These are phyloP conservation scores for Scheffersomyces stipitis DNA, from an alignment of 805 yeast species.

Conservation along the genomic window DNA sequence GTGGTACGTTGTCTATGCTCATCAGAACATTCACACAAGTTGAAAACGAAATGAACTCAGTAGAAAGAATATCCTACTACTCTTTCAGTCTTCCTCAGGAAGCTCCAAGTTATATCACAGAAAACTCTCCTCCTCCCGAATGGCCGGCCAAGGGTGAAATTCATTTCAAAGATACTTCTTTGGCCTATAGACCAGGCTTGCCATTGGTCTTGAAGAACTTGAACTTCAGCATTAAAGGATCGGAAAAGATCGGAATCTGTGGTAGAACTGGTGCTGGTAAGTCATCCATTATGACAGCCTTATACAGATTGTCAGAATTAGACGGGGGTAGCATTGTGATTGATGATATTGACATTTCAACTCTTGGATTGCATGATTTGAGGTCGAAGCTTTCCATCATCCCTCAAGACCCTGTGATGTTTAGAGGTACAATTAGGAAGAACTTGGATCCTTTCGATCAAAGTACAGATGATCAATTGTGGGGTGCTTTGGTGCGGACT, in stretches of 20 bases:
- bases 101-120: conserved; percentile 23
- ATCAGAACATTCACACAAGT: conserved; percentile 36
- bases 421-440: conserved; percentile 17
- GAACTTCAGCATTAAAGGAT: conserved; percentile 16
- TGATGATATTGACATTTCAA: conserved; percentile 16
- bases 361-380: conserved; percentile 16
- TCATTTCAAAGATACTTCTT: conserved; percentile 15
- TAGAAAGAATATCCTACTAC: conserved; percentile 36
- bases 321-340: conserved; percentile 15
- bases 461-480: conserved; percentile 12
- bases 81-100: conserved; percentile 32
- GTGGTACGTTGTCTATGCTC: conserved; percentile 37
- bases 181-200: conserved; percentile 15
- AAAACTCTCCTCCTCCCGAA: conserved; percentile 9
- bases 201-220: conserved; percentile 19
- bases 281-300: conserved; percentile 18
- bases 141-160: conserved; percentile 20
- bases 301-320: conserved; percentile 17
- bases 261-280: conserved; percentile 23
- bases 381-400: conserved; percentile 17
- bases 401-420: conserved; percentile 21
- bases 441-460: conserved; percentile 19
- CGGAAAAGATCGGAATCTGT: conserved; percentile 20
- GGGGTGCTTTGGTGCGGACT: conserved; percentile 16
- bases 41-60: conserved; percentile 41